Percentiles rank a stretch among this genome's conserved stretches.
These are phyloP conservation scores for Claviceps sp. DNA, from an alignment of 2,329 filamentous ascomycete species.

Conservation along the genomic window DNA sequence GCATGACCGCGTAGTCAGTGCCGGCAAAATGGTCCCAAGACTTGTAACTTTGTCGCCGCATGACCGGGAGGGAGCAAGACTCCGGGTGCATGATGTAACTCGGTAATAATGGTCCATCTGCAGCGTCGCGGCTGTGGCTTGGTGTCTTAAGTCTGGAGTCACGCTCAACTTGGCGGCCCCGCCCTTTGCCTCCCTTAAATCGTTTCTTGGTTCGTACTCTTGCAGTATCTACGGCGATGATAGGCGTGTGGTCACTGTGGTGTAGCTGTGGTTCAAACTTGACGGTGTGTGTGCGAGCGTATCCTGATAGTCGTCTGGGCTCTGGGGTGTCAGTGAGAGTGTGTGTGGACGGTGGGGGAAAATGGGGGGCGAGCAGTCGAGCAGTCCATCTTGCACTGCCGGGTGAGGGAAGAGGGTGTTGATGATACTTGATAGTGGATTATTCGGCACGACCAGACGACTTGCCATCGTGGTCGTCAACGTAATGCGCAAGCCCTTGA, in stretches of 20 bases:
- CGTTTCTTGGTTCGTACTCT: neutral
- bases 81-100: constrained; percentile 16
- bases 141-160: constrained; percentile 25
- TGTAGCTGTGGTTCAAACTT: neutral
- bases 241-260: neutral
- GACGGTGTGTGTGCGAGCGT: neutral
- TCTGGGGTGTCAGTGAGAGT: neutral
- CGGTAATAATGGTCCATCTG: constrained; percentile 13
- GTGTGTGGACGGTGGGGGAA: neutral
- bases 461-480: neutral
- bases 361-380: neutral
- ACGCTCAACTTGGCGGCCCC: constrained; percentile 18
- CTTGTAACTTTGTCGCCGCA: constrained; percentile 10
- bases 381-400: neutral
- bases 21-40: constrained; percentile 7
- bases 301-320: neutral
- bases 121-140: constrained; percentile 14
- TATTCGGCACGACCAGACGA: neutral
- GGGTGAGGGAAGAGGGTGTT: neutral
- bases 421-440: neutral
- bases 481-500: neutral
- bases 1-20: constrained; percentile 17
- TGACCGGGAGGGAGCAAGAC: constrained; percentile 12
- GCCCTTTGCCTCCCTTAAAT: neutral
- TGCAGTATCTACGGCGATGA: neutral